Percentiles rank a stretch among this genome's conserved stretches.
Conservation (phyloP, 2,329 filamentous ascomycete species). For the Sphaerulina musiva region DNA sequence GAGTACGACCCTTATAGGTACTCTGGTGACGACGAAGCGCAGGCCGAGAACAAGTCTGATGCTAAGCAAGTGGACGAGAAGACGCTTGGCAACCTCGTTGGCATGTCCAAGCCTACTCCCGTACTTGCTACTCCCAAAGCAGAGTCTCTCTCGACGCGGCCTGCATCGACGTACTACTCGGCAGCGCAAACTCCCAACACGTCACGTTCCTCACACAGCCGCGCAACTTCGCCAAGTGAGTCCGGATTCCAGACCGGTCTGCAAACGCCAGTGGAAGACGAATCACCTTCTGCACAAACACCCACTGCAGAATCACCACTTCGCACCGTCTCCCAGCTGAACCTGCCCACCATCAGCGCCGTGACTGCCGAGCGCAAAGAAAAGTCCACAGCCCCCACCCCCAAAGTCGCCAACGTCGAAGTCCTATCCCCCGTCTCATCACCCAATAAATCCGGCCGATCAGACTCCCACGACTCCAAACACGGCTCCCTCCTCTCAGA, state of each 20-base stretch:
- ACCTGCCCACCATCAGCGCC: slow-evolving; percentile 5
- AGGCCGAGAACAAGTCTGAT: neutral
- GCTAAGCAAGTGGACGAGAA: slow-evolving; percentile 2
- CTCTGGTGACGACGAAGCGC: neutral
- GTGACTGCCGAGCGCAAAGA: slow-evolving; percentile 1
- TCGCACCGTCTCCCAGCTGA: slow-evolving; percentile 5
- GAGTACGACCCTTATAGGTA: slow-evolving; percentile 8
- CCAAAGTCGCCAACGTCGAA: slow-evolving; percentile 6
- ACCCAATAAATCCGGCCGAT: neutral
- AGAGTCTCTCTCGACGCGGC: neutral
- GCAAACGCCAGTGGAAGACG: neutral
- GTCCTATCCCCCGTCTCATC: neutral
- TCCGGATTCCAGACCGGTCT: neutral
- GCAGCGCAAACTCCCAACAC: neutral
- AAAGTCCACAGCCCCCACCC: neutral
- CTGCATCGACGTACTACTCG: neutral
- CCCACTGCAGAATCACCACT: neutral
- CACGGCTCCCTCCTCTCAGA: slow-evolving; percentile 2
- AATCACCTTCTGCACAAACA: neutral
- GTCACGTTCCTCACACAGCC: neutral
- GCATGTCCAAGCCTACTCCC: neutral
- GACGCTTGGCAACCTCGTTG: slow-evolving; percentile 3
- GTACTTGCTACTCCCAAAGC: neutral
- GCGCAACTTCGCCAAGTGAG: neutral
- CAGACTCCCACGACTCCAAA: neutral